A percentile compares a stretch with the other conserved stretches of the same genome.
Conservation (phyloP, 768 basidiomycete genomes). For the Leucocoprinus leucothites region DNA sequence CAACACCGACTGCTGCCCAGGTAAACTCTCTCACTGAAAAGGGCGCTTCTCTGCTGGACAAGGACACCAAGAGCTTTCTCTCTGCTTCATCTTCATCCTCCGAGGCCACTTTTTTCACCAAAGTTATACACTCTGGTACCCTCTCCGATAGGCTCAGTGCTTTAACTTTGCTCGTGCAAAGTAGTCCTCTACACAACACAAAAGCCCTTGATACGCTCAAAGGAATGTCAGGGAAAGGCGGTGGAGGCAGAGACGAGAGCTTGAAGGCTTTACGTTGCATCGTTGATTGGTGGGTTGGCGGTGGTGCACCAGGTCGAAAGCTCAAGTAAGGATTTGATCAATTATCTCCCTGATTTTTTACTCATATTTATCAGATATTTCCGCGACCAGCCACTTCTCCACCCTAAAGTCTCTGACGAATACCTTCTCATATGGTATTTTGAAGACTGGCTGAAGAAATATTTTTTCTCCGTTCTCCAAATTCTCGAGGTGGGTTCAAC, state of each 20-base stretch:
- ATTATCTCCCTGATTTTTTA: not conserved
- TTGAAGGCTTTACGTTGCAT: slow-evolving; percentile 88
- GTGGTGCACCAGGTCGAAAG: slow-evolving; percentile 85
- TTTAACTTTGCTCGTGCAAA: slow-evolving; percentile 84
- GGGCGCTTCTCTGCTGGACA: slow-evolving; percentile 45
- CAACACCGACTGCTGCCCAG: slow-evolving; percentile 39
- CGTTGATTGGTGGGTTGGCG: slow-evolving; percentile 97
- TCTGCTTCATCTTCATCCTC: slow-evolving; percentile 53
- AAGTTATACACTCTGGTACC: slow-evolving; percentile 85
- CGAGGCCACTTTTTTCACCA: slow-evolving; percentile 78
- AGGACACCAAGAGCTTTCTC: slow-evolving; percentile 43
- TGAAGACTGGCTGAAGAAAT: slow-evolving; percentile 98
- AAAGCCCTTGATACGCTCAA: slow-evolving; percentile 76
- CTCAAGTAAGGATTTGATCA: slow-evolving; percentile 54
- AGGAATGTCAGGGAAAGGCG: slow-evolving; percentile 74
- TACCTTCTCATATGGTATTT: slow-evolving; percentile 85
- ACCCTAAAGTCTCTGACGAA: slow-evolving; percentile 62
- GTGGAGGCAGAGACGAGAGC: slow-evolving; percentile 91
- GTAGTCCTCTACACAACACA: slow-evolving; percentile 82
- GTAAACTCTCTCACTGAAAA: slow-evolving; percentile 43
- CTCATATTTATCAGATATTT: slow-evolving; percentile 61
- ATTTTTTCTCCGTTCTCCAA: slow-evolving; percentile 89
- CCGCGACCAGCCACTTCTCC: slow-evolving; percentile 77
- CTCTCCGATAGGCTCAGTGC: slow-evolving; percentile 91
- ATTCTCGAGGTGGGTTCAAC: slow-evolving; percentile 78